phyloP scores from a whole-genome alignment of 2,329 filamentous ascomycete genomes.

The Mollisiaceae sp. region DNA sequence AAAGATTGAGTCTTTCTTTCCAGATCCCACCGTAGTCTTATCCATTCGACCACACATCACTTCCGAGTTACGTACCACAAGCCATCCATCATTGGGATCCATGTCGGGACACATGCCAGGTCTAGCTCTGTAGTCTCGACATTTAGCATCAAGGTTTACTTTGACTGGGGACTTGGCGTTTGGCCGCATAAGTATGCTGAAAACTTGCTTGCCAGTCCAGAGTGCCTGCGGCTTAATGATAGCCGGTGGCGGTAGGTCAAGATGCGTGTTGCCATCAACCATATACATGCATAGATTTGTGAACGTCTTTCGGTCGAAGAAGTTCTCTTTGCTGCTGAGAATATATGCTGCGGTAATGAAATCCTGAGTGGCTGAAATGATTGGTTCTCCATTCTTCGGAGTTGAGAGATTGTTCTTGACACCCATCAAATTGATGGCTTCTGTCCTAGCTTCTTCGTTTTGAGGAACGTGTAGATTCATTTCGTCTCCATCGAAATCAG shows the following conservation, averaged over 20 bases:
- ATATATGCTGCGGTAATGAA: slow-evolving; percentile 97
- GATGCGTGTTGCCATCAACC: slow-evolving; percentile 77
- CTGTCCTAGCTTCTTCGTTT: slow-evolving; percentile 93
- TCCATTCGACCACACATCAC: slow-evolving; percentile 98
- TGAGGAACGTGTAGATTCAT: slow-evolving; percentile 99
- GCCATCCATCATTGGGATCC: slow-evolving; percentile 85
- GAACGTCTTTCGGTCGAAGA: slow-evolving; percentile 88
- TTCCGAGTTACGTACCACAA: slow-evolving; percentile 94
- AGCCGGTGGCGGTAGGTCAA: slow-evolving; percentile 86
- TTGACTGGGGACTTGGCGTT: slow-evolving; percentile 82
- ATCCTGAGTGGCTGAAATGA: slow-evolving; percentile 98
- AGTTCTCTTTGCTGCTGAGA: slow-evolving; percentile 88
- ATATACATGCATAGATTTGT: slow-evolving; percentile 92
- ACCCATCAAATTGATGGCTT: slow-evolving; percentile 96
- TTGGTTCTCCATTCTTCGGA: slow-evolving; percentile 96
- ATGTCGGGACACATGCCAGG: slow-evolving; percentile 67
- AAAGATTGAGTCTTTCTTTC: slow-evolving; percentile 97
- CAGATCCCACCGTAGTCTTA: slow-evolving; percentile 94
- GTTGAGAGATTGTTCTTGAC: slow-evolving; percentile 96
- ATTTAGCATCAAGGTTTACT: slow-evolving; percentile 92
- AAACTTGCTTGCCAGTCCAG: slow-evolving; percentile 98
- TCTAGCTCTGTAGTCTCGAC: slow-evolving; percentile 76
- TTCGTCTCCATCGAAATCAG: slow-evolving; percentile 98
- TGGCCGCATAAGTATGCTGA: slow-evolving; percentile 88
- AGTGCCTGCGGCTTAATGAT: slow-evolving; percentile 83